phyloP scores from a whole-genome alignment of 2,329 filamentous ascomycete genomes.

The Exophiala sp. region DNA sequence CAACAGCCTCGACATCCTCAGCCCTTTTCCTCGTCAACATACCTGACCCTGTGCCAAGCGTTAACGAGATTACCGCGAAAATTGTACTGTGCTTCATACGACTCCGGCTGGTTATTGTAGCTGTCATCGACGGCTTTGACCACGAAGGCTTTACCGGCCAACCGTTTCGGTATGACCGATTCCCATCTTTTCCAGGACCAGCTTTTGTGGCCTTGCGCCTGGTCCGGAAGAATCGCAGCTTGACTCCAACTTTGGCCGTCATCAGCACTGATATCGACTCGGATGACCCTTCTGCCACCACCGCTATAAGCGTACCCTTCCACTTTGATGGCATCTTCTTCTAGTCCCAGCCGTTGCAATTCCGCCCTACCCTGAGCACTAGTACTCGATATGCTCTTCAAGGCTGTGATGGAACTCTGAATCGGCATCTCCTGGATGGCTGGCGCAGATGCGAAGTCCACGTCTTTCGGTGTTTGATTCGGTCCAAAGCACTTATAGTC shows the following conservation, averaged over 20 bases:
- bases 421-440: constrained; percentile 67
- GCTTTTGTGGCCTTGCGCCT: constrained; percentile 45
- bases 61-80: constrained; percentile 62
- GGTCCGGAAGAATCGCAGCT: constrained; percentile 56
- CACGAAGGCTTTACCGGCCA: constrained; percentile 53
- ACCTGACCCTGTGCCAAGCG: constrained; percentile 60
- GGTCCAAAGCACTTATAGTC: constrained; percentile 69
- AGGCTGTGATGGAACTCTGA: constrained; percentile 60
- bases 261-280: constrained; percentile 66
- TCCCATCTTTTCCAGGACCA: constrained; percentile 66
- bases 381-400: constrained; percentile 15
- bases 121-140: constrained; percentile 65
- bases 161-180: constrained; percentile 43
- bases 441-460: constrained; percentile 61
- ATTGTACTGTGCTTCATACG: constrained; percentile 47
- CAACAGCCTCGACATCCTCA: not conserved
- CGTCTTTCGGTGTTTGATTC: constrained; percentile 51
- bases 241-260: constrained; percentile 63
- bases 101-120: constrained; percentile 65
- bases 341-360: constrained; percentile 21
- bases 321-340: constrained; percentile 34
- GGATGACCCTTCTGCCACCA: constrained; percentile 61
- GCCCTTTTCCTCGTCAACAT: not conserved
- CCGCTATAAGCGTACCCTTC: constrained; percentile 67
- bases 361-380: constrained; percentile 1